Evolutionary conservation across 2,329 filamentous ascomycete species (phyloP).

Genomic region (Clonostachys rosea): DNA sequence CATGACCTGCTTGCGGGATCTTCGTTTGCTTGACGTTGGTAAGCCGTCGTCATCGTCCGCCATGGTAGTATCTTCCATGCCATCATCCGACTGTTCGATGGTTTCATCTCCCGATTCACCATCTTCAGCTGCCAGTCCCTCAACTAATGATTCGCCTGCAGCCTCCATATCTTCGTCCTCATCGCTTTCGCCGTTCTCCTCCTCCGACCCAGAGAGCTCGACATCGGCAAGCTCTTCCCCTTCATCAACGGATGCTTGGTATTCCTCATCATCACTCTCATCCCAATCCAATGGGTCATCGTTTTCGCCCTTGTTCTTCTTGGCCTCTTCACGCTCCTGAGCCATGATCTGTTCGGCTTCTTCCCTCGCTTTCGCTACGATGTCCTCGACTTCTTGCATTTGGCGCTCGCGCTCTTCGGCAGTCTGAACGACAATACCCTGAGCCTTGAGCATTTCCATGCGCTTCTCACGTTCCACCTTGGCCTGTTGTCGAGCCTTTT

Average conservation of each 20-base stretch:
- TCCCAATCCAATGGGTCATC: slow-evolving; percentile 50
- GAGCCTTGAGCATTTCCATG: slow-evolving; percentile 70
- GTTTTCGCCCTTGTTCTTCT: slow-evolving; percentile 51
- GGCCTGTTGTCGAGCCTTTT: slow-evolving; percentile 76
- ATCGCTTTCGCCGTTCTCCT: slow-evolving; percentile 26
- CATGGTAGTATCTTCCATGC: slow-evolving; percentile 11
- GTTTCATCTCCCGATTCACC: slow-evolving; percentile 9
- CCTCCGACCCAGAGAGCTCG: slow-evolving; percentile 39
- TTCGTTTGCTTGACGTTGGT: slow-evolving; percentile 20
- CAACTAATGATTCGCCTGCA: slow-evolving; percentile 23
- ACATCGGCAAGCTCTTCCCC: slow-evolving; percentile 26
- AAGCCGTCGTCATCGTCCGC: slow-evolving; percentile 27
- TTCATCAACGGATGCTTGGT: slow-evolving; percentile 29
- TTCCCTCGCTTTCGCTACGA: slow-evolving; percentile 77
- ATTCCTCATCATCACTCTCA: slow-evolving; percentile 51
- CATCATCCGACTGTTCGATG: slow-evolving; percentile 9
- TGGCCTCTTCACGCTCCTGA: slow-evolving; percentile 69
- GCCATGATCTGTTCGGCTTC: slow-evolving; percentile 73
- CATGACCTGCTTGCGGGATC: slow-evolving; percentile 42
- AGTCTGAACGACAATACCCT: slow-evolving; percentile 78
- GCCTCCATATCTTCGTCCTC: slow-evolving; percentile 23
- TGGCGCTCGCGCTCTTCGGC: slow-evolving; percentile 82
- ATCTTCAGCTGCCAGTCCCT: slow-evolving; percentile 31
- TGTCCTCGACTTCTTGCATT: slow-evolving; percentile 78
- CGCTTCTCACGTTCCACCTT: slow-evolving; percentile 71